Percentiles rank a stretch among this genome's conserved stretches.
Evolutionary conservation across 768 basidiomycete species (phyloP).

Genomic region (Mrakia blollopis): DNA sequence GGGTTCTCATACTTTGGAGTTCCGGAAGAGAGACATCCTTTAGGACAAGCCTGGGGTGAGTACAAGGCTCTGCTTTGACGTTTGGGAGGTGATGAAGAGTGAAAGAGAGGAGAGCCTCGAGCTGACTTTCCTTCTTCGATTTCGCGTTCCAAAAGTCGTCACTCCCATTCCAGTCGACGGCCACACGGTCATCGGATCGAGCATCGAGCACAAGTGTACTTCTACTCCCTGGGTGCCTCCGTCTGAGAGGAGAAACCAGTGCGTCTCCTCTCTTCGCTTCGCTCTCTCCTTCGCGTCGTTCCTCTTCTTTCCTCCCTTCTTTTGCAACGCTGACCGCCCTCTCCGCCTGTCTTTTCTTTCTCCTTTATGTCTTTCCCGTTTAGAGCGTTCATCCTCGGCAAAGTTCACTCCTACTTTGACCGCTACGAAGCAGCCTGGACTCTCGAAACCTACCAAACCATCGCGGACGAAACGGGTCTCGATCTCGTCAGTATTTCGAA

Average conservation of each 20-base stretch:
- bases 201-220: constrained; percentile 13
- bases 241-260: neutral
- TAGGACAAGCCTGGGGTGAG: constrained; percentile 6
- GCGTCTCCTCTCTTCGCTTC: neutral
- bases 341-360: neutral
- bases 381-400: constrained; percentile 11
- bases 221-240: neutral
- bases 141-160: neutral
- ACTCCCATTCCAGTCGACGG: constrained; percentile 2
- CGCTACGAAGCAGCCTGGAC: constrained; percentile 19
- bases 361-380: neutral
- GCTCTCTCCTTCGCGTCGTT: neutral
- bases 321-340: neutral
- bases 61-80: neutral
- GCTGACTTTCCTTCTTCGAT: neutral
- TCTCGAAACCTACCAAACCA: neutral
- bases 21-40: neutral
- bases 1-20: constrained; percentile 8
- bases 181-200: neutral
- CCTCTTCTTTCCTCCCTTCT: neutral
- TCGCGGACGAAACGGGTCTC: neutral
- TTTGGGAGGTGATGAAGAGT: neutral
- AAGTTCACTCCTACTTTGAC: constrained; percentile 17
- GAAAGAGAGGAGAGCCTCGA: neutral
- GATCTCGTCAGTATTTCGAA: neutral